Evolutionary conservation across 345 rosid genomes (phyloP).

Genomic region (Jatropha curcas): DNA sequence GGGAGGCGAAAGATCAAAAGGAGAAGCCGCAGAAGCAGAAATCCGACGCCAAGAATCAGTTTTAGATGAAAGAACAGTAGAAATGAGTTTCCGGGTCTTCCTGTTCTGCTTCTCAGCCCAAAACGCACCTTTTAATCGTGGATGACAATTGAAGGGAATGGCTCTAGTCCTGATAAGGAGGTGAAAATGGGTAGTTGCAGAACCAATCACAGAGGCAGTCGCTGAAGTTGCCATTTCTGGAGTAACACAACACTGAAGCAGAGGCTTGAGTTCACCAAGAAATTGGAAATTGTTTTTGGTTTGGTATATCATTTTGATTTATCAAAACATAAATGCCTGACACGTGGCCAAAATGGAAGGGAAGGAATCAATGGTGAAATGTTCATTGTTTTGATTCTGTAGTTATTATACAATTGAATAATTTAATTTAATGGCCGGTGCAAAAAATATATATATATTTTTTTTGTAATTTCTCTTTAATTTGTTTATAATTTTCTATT

Average conservation of each 20-base stretch:
- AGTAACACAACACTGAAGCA: background rate
- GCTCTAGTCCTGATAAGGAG: background rate
- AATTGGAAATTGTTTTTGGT: background rate
- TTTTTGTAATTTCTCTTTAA: too few relatives aligned
- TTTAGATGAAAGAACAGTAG: background rate
- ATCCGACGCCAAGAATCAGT: conserved; percentile 13
- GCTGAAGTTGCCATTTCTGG: conserved; percentile 2
- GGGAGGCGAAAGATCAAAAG: conserved; percentile 79
- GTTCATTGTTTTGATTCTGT: too few relatives aligned
- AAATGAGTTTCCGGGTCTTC: background rate
- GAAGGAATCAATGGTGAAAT: too few relatives aligned
- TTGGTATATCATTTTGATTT: too few relatives aligned
- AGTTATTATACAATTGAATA: too few relatives aligned
- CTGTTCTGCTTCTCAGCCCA: background rate
- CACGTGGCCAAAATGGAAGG: too few relatives aligned
- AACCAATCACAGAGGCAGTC: background rate
- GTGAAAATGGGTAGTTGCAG: background rate
- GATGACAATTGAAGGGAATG: background rate
- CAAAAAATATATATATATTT: too few relatives aligned
- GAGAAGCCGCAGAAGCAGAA: conserved; percentile 44
- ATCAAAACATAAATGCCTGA: too few relatives aligned
- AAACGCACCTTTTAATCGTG: background rate
- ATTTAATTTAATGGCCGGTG: too few relatives aligned
- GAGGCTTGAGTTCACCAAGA: background rate
- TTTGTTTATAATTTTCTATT: too few relatives aligned